A percentile compares a stretch with the other conserved stretches of the same genome.
These are phyloP conservation scores for Pistacia integerrima DNA, from an alignment of 345 rosid species.

Conservation along the genomic window DNA sequence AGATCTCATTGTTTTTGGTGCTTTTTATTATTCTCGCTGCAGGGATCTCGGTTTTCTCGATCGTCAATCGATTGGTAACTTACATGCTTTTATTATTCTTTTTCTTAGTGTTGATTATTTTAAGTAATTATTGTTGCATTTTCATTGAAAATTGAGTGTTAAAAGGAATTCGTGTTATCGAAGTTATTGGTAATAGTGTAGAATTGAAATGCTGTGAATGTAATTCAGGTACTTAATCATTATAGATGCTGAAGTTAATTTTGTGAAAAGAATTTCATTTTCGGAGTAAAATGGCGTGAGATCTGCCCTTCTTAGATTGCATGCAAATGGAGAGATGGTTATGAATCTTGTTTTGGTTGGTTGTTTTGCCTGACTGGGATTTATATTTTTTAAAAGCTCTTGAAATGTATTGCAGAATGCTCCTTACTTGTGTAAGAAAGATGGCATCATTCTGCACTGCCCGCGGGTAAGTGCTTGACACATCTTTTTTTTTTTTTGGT, in stretches of 20 bases:
- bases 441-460: conserved; percentile 94
- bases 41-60: conserved; percentile 68
- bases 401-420: conserved; percentile 52
- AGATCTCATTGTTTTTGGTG: conserved; percentile 59
- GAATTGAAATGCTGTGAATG: conserved; percentile 2
- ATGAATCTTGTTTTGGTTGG: conserved; percentile 4
- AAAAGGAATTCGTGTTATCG: not conserved
- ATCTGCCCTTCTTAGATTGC: conserved; percentile 10
- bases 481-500: conserved; percentile 1
- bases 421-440: conserved; percentile 90
- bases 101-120: not conserved
- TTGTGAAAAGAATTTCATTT: not conserved
- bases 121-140: not conserved
- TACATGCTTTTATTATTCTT: not conserved
- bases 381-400: not conserved
- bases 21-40: conserved; percentile 49
- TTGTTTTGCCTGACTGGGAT: not conserved
- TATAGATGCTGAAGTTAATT: not conserved
- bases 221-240: not conserved
- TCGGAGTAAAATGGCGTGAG: not conserved
- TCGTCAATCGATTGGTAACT: conserved; percentile 70
- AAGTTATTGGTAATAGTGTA: not conserved
- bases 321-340: not conserved
- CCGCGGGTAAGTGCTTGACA: conserved; percentile 67
- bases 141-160: not conserved